Evolutionary conservation across 768 basidiomycete species (phyloP).

Genomic region (Macrolepiota dolichaula): DNA sequence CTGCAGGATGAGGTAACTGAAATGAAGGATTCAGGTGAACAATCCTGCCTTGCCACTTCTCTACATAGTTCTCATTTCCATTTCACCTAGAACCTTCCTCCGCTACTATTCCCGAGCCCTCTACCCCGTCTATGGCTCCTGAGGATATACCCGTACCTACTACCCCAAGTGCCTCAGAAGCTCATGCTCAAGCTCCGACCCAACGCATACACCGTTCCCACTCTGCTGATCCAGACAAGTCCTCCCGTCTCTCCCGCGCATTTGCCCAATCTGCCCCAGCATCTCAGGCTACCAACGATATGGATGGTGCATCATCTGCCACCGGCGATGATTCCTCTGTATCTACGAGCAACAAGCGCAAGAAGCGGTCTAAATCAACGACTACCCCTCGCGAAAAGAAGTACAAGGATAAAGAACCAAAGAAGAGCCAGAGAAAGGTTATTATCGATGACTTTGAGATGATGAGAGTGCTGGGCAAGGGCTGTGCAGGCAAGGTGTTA

Average conservation of each 20-base stretch:
- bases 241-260: slow-evolving; percentile 53
- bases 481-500: slow-evolving; percentile 95
- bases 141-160: slow-evolving; percentile 13
- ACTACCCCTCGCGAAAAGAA: slow-evolving; percentile 29
- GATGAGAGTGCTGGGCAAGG: slow-evolving; percentile 94
- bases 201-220: slow-evolving; percentile 70
- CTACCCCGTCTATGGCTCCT: not conserved
- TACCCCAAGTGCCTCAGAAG: slow-evolving; percentile 5
- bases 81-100: slow-evolving; percentile 6
- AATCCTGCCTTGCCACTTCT: not conserved
- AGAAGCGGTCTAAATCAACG: slow-evolving; percentile 21
- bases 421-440: slow-evolving; percentile 70
- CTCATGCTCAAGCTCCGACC: slow-evolving; percentile 22
- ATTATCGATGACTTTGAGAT: slow-evolving; percentile 93
- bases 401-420: slow-evolving; percentile 35
- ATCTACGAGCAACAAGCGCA: slow-evolving; percentile 37
- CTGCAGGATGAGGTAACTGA: slow-evolving; percentile 23
- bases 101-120: slow-evolving; percentile 10
- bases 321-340: slow-evolving; percentile 73
- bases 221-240: slow-evolving; percentile 74
- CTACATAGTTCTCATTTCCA: not conserved
- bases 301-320: slow-evolving; percentile 41
- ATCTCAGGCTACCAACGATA: slow-evolving; percentile 20
- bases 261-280: slow-evolving; percentile 48
- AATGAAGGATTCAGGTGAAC: slow-evolving; percentile 22